phyloP scores from a whole-genome alignment of 495 filamentous ascomycete genomes.

The Amorphotheca resinae region DNA sequence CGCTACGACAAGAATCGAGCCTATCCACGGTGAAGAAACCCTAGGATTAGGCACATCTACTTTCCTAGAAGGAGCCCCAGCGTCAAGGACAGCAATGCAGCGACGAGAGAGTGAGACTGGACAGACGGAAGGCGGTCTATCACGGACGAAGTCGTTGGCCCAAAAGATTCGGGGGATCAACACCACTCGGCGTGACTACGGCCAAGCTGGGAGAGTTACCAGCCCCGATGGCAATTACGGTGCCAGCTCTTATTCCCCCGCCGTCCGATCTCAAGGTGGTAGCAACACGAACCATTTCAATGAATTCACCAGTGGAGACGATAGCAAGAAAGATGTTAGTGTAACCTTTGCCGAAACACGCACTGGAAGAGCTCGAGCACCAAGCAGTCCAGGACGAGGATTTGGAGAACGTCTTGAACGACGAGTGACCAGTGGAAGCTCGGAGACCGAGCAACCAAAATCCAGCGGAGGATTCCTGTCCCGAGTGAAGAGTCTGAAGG shows the following conservation, averaged over 20 bases:
- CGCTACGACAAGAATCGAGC: slow-evolving; percentile 41
- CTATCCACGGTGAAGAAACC: slow-evolving; percentile 72
- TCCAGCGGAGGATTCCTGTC: slow-evolving; percentile 57
- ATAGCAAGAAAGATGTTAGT: slow-evolving; percentile 47
- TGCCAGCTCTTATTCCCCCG: not conserved
- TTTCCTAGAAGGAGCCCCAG: slow-evolving; percentile 89
- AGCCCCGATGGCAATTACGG: slow-evolving; percentile 35
- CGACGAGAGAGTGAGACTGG: slow-evolving; percentile 53
- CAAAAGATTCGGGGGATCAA: slow-evolving; percentile 68
- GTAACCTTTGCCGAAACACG: slow-evolving; percentile 42
- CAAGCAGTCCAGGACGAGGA: slow-evolving; percentile 46
- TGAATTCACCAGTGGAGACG: slow-evolving; percentile 65
- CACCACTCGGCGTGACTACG: slow-evolving; percentile 38
- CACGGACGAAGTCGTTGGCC: slow-evolving; percentile 86
- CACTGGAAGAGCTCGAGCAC: slow-evolving; percentile 27
- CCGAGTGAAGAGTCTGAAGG: slow-evolving; percentile 80
- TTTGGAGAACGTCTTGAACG: slow-evolving; percentile 45
- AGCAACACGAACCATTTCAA: slow-evolving; percentile 65
- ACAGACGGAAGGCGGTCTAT: slow-evolving; percentile 51
- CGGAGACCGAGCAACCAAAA: slow-evolving; percentile 31
- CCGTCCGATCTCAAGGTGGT: slow-evolving; percentile 11
- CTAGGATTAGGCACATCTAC: slow-evolving; percentile 87
- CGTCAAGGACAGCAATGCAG: slow-evolving; percentile 70
- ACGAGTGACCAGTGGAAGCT: slow-evolving; percentile 45
- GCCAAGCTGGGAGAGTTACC: slow-evolving; percentile 38